Conservation (phyloP, 1,284 basidiomycete species). For the Ganoderma sinense region DNA sequence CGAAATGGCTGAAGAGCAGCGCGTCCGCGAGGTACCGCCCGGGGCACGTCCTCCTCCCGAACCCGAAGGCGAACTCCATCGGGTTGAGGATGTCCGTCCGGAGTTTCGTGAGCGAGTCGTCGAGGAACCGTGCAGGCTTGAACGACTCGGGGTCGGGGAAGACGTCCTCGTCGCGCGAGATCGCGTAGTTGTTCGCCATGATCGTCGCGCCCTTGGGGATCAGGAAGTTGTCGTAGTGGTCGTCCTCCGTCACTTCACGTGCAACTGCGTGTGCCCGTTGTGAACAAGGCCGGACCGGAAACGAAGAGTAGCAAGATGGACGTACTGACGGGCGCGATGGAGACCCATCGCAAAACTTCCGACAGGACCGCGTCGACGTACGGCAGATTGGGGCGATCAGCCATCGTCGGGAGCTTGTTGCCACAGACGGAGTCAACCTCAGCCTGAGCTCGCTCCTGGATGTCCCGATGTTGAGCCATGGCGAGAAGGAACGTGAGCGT, state of each 20-base stretch:
- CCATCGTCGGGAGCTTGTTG: constrained; percentile 41
- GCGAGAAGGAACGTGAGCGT: constrained; percentile 35
- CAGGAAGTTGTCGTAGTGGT: constrained; percentile 36
- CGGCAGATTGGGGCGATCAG: constrained; percentile 40
- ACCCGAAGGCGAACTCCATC: constrained; percentile 41
- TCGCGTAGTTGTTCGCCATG: constrained; percentile 37
- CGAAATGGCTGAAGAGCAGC: constrained; percentile 30
- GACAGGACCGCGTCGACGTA: constrained; percentile 42
- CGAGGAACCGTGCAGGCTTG: constrained; percentile 30
- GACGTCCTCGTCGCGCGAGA: constrained; percentile 27
- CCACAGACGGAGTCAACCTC: constrained; percentile 44
- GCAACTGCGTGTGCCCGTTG: constrained; percentile 19
- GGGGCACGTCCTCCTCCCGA: constrained; percentile 29
- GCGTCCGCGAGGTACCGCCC: constrained; percentile 32
- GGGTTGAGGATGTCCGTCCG: constrained; percentile 23
- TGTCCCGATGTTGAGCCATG: constrained; percentile 41
- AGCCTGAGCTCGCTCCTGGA: constrained; percentile 42
- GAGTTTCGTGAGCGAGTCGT: constrained; percentile 26
- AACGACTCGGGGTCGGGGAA: constrained; percentile 34
- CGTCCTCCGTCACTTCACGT: constrained; percentile 36
- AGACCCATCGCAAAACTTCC: constrained; percentile 45
- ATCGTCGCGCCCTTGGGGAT: constrained; percentile 39
- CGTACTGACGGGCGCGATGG: constrained; percentile 38
- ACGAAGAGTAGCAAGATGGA: neutral
- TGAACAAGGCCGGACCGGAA: neutral